Evolutionary conservation across 2,329 filamentous ascomycete species (phyloP).

Genomic region (Botrytis squamosa): DNA sequence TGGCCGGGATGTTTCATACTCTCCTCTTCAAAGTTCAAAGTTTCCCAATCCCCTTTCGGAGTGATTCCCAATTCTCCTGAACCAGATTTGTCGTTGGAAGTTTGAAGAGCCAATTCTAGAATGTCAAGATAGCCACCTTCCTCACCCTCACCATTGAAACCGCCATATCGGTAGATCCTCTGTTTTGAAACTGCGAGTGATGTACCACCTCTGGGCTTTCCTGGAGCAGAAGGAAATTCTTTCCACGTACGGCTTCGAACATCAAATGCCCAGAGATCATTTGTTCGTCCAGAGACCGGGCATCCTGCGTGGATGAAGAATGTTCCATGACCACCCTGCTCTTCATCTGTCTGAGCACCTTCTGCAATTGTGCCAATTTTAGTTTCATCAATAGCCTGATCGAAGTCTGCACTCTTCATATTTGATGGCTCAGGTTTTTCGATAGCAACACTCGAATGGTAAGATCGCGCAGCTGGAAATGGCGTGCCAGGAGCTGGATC

Average conservation of each 20-base stretch:
- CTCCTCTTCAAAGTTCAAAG: constrained; percentile 47
- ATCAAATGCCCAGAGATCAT: constrained; percentile 78
- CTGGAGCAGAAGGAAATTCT: constrained; percentile 65
- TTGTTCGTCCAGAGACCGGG: constrained; percentile 56
- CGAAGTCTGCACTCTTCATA: constrained; percentile 31
- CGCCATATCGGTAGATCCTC: constrained; percentile 75
- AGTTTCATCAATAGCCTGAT: constrained; percentile 48
- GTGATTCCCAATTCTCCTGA: constrained; percentile 51
- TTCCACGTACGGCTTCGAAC: constrained; percentile 64
- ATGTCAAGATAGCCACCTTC: constrained; percentile 72
- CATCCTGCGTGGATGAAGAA: constrained; percentile 78
- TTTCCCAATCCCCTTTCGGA: constrained; percentile 56
- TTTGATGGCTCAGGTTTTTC: constrained; percentile 47
- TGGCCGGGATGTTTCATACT: constrained; percentile 49
- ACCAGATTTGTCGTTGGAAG: constrained; percentile 51
- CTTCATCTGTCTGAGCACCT: constrained; percentile 55
- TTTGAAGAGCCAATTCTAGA: constrained; percentile 56
- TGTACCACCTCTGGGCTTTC: constrained; percentile 63
- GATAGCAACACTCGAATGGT: constrained; percentile 62
- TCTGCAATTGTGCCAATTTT: constrained; percentile 57
- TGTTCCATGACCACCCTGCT: constrained; percentile 63
- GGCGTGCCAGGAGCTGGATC: constrained; percentile 52
- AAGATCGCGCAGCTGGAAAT: constrained; percentile 65
- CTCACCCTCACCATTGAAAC: constrained; percentile 69
- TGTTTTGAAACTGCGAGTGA: constrained; percentile 63